A percentile compares a stretch with the other conserved stretches of the same genome.
These are phyloP conservation scores for Fragaria nilgerrensis DNA, from an alignment of 306 rosid species.

Conservation along the genomic window DNA sequence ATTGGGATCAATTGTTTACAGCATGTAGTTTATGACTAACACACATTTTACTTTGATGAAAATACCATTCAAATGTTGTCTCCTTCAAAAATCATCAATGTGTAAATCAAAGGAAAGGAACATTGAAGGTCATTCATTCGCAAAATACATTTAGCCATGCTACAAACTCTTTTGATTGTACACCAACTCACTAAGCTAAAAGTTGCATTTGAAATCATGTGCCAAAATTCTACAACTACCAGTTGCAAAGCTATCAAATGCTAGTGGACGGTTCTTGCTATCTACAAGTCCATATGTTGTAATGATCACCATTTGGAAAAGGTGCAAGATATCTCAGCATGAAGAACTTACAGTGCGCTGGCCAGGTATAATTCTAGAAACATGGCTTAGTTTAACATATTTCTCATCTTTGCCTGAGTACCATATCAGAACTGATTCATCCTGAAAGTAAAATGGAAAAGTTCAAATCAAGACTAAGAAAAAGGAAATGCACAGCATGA, in stretches of 20 bases:
- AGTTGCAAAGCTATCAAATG: background rate
- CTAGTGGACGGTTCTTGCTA: background rate
- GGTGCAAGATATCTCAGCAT: background rate
- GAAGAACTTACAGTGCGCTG: slow-evolving; percentile 70
- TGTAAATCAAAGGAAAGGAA: background rate
- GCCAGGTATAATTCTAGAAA: slow-evolving; percentile 86
- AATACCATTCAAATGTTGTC: background rate
- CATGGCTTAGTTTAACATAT: slow-evolving; percentile 72
- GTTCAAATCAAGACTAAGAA: background rate
- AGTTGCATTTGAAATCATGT: background rate
- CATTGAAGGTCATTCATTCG: background rate
- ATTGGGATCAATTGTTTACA: background rate
- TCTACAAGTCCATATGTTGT: background rate
- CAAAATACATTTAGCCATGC: background rate
- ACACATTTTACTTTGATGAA: background rate
- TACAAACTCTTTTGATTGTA: background rate
- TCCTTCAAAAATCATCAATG: background rate
- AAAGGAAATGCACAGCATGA: background rate
- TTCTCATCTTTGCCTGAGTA: slow-evolving; percentile 87
- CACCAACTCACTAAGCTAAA: background rate
- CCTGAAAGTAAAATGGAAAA: slow-evolving; percentile 50
- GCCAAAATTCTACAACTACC: background rate
- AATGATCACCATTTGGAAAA: slow-evolving; percentile 16
- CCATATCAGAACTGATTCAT: slow-evolving; percentile 85
- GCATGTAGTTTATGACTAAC: background rate